phyloP scores from a whole-genome alignment of 495 filamentous ascomycete species.

The Lentithecium fluviatile region DNA sequence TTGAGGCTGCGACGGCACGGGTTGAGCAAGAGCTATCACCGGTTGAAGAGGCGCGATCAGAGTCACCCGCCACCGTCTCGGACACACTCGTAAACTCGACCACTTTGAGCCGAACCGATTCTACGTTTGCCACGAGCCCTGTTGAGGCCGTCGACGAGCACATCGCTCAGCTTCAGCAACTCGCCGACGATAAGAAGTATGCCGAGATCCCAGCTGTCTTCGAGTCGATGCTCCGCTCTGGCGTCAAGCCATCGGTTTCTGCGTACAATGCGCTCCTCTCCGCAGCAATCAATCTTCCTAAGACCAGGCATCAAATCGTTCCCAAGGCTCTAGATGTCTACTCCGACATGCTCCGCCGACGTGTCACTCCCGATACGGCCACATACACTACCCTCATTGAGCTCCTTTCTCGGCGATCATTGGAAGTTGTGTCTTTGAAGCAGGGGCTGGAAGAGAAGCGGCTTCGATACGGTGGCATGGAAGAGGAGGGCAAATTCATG shows the following conservation, averaged over 20 bases:
- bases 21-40: conserved; percentile 41
- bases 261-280: conserved; percentile 88
- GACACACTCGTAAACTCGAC: conserved; percentile 25
- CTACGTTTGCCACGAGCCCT: conserved; percentile 25
- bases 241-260: conserved; percentile 71
- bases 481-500: conserved; percentile 84
- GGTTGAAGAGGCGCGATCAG: conserved; percentile 34
- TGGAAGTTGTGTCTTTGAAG: conserved; percentile 69
- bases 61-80: conserved; percentile 29
- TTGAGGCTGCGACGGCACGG: conserved; percentile 37
- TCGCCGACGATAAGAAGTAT: conserved; percentile 66
- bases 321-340: conserved; percentile 92
- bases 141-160: conserved; percentile 51
- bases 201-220: conserved; percentile 87
- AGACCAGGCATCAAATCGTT: conserved; percentile 72
- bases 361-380: conserved; percentile 73
- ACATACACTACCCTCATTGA: conserved; percentile 86
- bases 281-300: conserved; percentile 73
- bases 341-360: conserved; percentile 88
- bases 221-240: conserved; percentile 75
- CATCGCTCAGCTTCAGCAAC: conserved; percentile 70
- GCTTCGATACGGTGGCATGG: conserved; percentile 77
- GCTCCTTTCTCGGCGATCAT: conserved; percentile 72
- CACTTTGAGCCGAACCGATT: conserved; percentile 31
- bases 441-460: conserved; percentile 71